Percentiles rank a stretch among this genome's conserved stretches.
These are phyloP conservation scores for Evernia prunastri DNA, from an alignment of 495 filamentous ascomycete species.

Conservation along the genomic window DNA sequence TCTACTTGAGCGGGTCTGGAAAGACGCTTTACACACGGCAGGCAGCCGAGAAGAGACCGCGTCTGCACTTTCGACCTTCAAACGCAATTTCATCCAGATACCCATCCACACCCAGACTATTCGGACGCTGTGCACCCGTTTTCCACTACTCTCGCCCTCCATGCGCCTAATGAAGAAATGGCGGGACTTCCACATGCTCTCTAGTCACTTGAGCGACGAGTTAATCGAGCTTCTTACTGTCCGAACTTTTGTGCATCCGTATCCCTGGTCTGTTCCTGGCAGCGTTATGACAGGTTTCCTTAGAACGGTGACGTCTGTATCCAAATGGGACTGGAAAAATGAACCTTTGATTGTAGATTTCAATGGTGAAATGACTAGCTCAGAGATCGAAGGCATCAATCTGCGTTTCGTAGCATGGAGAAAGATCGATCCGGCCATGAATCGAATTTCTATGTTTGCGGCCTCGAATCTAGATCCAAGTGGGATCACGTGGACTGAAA, in stretches of 20 bases:
- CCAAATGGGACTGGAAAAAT: slow-evolving; percentile 85
- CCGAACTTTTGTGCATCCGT: slow-evolving; percentile 70
- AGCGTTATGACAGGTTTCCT: slow-evolving; percentile 77
- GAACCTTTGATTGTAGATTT: slow-evolving; percentile 77
- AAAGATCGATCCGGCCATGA: slow-evolving; percentile 82
- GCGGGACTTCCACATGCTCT: slow-evolving; percentile 79
- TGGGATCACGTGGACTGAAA: slow-evolving; percentile 74
- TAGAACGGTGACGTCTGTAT: slow-evolving; percentile 66
- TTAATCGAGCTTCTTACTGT: slow-evolving; percentile 74
- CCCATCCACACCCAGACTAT: slow-evolving; percentile 78
- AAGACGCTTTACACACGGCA: slow-evolving; percentile 58
- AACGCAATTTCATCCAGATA: slow-evolving; percentile 59
- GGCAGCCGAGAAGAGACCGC: slow-evolving; percentile 58
- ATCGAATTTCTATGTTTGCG: slow-evolving; percentile 71
- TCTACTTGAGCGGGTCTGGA: slow-evolving; percentile 70
- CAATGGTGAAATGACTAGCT: slow-evolving; percentile 46
- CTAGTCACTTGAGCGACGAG: slow-evolving; percentile 66
- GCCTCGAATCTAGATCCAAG: slow-evolving; percentile 71
- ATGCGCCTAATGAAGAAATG: slow-evolving; percentile 86
- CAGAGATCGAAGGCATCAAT: slow-evolving; percentile 50
- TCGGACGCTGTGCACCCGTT: slow-evolving; percentile 68
- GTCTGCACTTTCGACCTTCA: slow-evolving; percentile 61
- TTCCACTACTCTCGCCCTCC: slow-evolving; percentile 72
- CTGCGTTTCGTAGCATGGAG: slow-evolving; percentile 70
- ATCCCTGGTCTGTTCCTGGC: slow-evolving; percentile 73